Evolutionary conservation across 495 filamentous ascomycete species (phyloP).

Genomic region (Saxispiralis lemnorum): DNA sequence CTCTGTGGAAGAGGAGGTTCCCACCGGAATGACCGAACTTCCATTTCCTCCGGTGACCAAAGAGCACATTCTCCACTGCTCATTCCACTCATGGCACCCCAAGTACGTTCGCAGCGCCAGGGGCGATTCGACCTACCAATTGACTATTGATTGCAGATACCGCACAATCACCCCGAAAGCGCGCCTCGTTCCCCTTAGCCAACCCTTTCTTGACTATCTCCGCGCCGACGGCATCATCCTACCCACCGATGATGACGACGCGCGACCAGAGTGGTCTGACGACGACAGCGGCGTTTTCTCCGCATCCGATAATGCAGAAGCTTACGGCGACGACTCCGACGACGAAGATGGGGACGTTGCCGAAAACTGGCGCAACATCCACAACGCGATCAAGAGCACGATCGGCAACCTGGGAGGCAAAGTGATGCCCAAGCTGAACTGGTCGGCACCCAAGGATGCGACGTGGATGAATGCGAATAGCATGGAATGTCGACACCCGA

Average conservation of each 20-base stretch:
- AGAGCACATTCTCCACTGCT: conserved; percentile 82
- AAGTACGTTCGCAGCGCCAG: conserved; percentile 31
- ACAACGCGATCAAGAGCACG: conserved; percentile 52
- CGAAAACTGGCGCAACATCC: conserved; percentile 47
- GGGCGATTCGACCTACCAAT: background rate
- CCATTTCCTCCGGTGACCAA: conserved; percentile 69
- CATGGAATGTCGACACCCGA: conserved; percentile 67
- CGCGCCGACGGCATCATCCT: conserved; percentile 86
- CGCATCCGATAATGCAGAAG: conserved; percentile 25
- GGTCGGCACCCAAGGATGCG: conserved; percentile 91
- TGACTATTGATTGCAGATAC: conserved; percentile 35
- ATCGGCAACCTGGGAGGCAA: conserved; percentile 67
- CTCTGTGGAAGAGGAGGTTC: background rate
- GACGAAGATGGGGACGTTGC: conserved; percentile 41
- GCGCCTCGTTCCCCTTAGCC: conserved; percentile 56
- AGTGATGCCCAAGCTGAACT: conserved; percentile 85
- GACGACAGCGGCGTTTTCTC: conserved; percentile 28
- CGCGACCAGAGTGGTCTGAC: conserved; percentile 23
- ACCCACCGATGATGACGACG: conserved; percentile 37
- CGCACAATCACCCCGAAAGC: conserved; percentile 69
- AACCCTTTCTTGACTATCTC: conserved; percentile 66
- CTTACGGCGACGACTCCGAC: conserved; percentile 18
- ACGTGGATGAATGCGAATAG: conserved; percentile 89
- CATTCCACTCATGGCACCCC: conserved; percentile 79
- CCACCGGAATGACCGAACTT: conserved; percentile 23